phyloP scores from a whole-genome alignment of 257 asterid species.

The Cordia subcordata region DNA sequence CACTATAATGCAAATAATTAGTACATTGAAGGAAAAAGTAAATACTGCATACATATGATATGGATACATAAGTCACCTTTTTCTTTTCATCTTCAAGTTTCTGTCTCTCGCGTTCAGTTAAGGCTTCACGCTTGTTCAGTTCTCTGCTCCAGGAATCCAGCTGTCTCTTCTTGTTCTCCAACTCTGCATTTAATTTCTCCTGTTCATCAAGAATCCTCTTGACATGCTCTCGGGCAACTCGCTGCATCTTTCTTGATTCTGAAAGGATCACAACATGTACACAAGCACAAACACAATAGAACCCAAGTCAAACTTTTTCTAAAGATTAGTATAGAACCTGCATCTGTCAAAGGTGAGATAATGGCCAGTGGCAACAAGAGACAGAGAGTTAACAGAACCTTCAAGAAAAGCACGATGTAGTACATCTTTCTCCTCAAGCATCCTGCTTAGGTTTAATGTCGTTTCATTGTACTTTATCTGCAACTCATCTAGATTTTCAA shows the following conservation, averaged over 20 bases:
- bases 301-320: neutral
- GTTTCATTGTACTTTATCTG: slow-evolving; percentile 46
- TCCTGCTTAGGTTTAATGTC: slow-evolving; percentile 61
- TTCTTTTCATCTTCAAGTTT: slow-evolving; percentile 77
- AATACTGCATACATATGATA: neutral
- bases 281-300: neutral
- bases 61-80: slow-evolving; percentile 36
- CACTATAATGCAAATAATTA: neutral
- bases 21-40: neutral
- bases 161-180: slow-evolving; percentile 58
- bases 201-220: slow-evolving; percentile 64
- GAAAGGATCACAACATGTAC: slow-evolving; percentile 9
- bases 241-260: slow-evolving; percentile 79
- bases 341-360: neutral
- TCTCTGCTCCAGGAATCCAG: slow-evolving; percentile 79
- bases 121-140: slow-evolving; percentile 66
- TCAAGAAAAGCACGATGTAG: slow-evolving; percentile 69
- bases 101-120: slow-evolving; percentile 66
- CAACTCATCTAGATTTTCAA: slow-evolving; percentile 58
- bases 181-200: slow-evolving; percentile 52
- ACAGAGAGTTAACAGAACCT: slow-evolving; percentile 36
- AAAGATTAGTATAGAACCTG: neutral
- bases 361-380: neutral
- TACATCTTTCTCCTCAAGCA: slow-evolving; percentile 81
- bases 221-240: slow-evolving; percentile 60